Evolutionary conservation across 495 filamentous ascomycete species (phyloP), one percentile per base, ranked within the genome.

Genomic region (Penicillium crystallinum): DNA sequence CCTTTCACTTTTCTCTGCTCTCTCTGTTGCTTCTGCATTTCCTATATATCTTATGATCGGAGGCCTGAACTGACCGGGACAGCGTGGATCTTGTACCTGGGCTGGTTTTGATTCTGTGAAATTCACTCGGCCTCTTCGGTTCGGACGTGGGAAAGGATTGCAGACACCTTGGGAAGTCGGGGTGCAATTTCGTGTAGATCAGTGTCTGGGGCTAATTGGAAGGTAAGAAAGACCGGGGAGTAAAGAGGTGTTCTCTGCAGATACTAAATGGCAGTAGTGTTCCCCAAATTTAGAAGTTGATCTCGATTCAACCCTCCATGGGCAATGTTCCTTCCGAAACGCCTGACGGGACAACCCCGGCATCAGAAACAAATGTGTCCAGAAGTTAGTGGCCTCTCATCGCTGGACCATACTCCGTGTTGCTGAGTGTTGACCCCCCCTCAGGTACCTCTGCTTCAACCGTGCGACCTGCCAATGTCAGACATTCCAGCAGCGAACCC

Each of bases 341-440:
- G 51, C 25, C 55, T 14, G 59, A 59, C 22, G 49, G 46, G 41
- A 63, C 43, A 34, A 37, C 35, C 36, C 48, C 58, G 37, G 27
- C 38, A 43, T 51, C 59, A 49, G 44, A 62, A 34, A 30, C 53
- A 18, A 42, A 55, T 55, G 55, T 48, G 47, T 40, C 33, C 42
- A 38, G 30, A 38, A 61, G 72, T 75, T 59, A 55, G 66, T 69
- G 35, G n/a, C n/a, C n/a, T n/a, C n/a, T n/a, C n/a, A n/a, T n/a
- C n/a, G n/a, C n/a, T n/a, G n/a, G n/a, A n/a, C n/a, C n/a, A n/a
- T n/a, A n/a, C 9, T 18, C 10, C 31, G 2, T 7, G 15, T 0
- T 10, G 3, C n/a, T 15, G 9, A 15, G 29, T 21, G 46, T 56
- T 58, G 38, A 63, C 59, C 43, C 29, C 51, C 48, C 17, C 17